Base-by-base conservation (phyloP, 192 early-diverging fungal species). In the Dissophora ornata region DNA sequence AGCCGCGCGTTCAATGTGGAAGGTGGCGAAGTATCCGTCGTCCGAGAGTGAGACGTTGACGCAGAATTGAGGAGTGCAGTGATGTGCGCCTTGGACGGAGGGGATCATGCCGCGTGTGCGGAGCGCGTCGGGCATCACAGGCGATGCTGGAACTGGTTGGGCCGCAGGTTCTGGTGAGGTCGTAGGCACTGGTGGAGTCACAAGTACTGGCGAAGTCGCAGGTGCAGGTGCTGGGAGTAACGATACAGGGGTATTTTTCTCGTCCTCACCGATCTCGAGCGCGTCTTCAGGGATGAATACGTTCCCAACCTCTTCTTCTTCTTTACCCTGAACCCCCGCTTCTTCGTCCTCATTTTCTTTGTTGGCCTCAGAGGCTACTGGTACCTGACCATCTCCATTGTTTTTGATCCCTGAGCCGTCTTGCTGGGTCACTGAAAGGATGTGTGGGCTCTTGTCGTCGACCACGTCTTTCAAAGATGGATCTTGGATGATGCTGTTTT, bases 1-100 rank as follows among this genome's bases (percentile, higher is more conserved):
- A 3, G 67, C 28, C 7, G 54, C 19, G 9, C 71, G 57, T 25
- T 77, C 71, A 33, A 77, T 60, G 32, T 77, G 71, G 36, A 77
- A 77, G 5, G 71, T 77, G 1, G 64, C 64, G 30, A 67, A 77
- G 19, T 67, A 29, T 21, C 61, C 71, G 16, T 77, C 71, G 41
- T 52, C 49, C 5, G 71, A 57, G 0, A 77, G 18, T 15, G 71
- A 54, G 21, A 66, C 63, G 19, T 77, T 77, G 52, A 77, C 64
- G 38, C 71, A 77, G 51, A 77, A 67, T 33, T 67, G 71, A 2
- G 71, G 63, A 2, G 46, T 50, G 45, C 71, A 77, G 34, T 77
- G 71, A 18, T 62, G 59, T 9, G 58, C 71, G 7, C 71, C 71
- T 12, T 29, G 33, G 44, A 77, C 71, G 1, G 47, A 44, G 8